Base-by-base conservation (phyloP, 768 basidiomycete genomes). In the Artomyces pyxidatus region DNA sequence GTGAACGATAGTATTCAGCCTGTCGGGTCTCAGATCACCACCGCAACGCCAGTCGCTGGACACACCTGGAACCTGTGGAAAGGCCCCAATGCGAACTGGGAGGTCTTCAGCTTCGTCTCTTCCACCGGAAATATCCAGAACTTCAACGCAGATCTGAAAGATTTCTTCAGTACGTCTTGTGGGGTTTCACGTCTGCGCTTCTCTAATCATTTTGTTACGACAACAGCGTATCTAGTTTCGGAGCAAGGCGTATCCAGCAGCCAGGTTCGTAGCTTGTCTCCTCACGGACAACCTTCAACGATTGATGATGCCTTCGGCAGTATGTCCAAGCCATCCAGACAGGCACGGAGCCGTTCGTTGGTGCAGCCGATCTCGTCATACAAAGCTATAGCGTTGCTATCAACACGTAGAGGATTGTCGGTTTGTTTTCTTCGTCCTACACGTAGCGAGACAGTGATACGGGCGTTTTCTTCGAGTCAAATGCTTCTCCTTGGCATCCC, bases 31-130 rank as follows among this genome's bases (percentile, higher is more conserved):
- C 73, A 71, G 47, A 68, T 72, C 44, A 60, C 60, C 0, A 69
- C 71, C 8, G 71, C 62, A 25, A 67, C 72, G 28, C 55, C 56
- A 8, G 50, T 80, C 28, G 76, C 68, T 3, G 75, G 75, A 29
- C 65, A 76, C 59, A 70, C 70, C 2, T 82, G 79, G 79, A 70
- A 74, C 52, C 63, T 80, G 27, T 81, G 77, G 77, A 65, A 60
- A 41, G 77, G 78, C 19, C 71, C 75, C 3, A 77, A 77, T 58
- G 45, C 64, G 17, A 75, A 74, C 65, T 79, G 77, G 77, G 58
- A 78, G 60, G 77, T 78, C 11, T 61, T 76, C 52, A 77, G 76
- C 8, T 81, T 81, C 62, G 73, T 80, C 54, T 74, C 68, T 53
- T 60, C 66, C 2, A 47, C 63, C 2, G 77, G 73, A 0, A 61